Evolutionary conservation across 441 rosid genomes (phyloP), one percentile per base, ranked within the genome.

Genomic region (Lepidium campestre): DNA sequence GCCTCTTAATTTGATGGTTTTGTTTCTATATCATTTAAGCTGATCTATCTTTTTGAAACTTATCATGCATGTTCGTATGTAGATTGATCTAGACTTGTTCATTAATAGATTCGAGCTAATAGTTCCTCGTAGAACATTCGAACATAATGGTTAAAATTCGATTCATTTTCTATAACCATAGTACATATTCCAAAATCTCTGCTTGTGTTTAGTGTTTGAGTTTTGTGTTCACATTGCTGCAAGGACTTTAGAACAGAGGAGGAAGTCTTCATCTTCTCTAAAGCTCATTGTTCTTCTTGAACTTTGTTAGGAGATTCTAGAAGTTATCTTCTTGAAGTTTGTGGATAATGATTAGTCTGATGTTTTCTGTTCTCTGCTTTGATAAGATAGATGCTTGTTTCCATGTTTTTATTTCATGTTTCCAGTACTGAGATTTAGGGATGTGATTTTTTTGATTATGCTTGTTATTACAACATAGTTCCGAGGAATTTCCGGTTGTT

Each of bases 401-500:
- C 34, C 34, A 29, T 29, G 34, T 7, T 29, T 29, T 29, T 29
- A 6, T 29, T 29, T 2, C 37, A 7, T 37, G 79, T 70, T 84
- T 86, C 84, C 84, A 48, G 82, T 93, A 54, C 67, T 89, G 53
- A 84, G 83, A 71, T 84, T 84, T 70, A 47, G 7, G 36, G 36
- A 22, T 36, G 25, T 67, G 40, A 42, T 37, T 46, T 60, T 23
- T 18, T n/a, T 31, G 7, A 3, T 23, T 19, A n/a, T 66, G 49
- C 6, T 50, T 49, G 31, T 78, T 84, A 83, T 75, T 59, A 74
- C 83, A 79, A 69, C 85, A 64, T 84, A 93, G 99, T 93, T 62
- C 99, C 99, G 57, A 80, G 99, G 60, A 93, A 91, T 71, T 91
- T 93, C 73, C 87, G 97, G 80, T 69, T 93, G 83, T 76, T 93